Base-by-base conservation (phyloP, 352 stramenopile genomes). In the Phytopythium mirpurense region DNA sequence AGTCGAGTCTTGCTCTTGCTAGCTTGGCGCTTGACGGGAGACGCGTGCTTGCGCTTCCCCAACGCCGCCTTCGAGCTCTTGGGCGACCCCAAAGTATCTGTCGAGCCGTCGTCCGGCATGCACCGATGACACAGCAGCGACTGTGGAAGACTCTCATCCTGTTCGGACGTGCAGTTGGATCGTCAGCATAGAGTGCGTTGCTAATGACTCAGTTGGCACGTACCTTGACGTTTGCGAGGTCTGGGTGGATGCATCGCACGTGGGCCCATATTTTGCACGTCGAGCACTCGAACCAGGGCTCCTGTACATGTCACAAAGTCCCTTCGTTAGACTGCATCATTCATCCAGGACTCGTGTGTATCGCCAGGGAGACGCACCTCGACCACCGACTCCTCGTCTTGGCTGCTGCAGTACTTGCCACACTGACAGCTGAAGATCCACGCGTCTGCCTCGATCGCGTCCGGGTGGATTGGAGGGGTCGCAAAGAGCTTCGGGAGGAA, bases 271-370 rank as follows among this genome's bases (percentile, higher is more conserved):
- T 79, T 48, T 83, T 78, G 59, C 83, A 93, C 31, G 64, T 62
- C 0, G 83, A 90, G 51, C 80, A 93, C 62, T 93, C 80, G 56
- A 93, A 91, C 74, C 78, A 91, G 70, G 82, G 73, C 32, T 83
- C 74, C 77, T 93, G 49, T 0, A 42, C 49, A 54, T 49, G 15
- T 57, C 11, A 24, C 3, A 16, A 5, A 3, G 11, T n/a, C n/a
- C 23, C 32, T 47, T 48, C 8, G 12, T 19, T 32, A 29, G 26
- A 54, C 21, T n/a, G n/a, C n/a, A n/a, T n/a, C n/a, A n/a, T n/a
- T n/a, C n/a, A n/a, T n/a, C n/a, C n/a, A n/a, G n/a, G n/a, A n/a
- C n/a, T n/a, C n/a, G n/a, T n/a, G n/a, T 32, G 14, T 35, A 5
- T 19, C 2, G 23, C 36, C 18, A 23, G 18, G 3, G 11, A 24